These are phyloP conservation scores for Fusarium sp. DNA, from an alignment of 2,329 filamentous ascomycete genomes.

Conservation along the genomic window DNA sequence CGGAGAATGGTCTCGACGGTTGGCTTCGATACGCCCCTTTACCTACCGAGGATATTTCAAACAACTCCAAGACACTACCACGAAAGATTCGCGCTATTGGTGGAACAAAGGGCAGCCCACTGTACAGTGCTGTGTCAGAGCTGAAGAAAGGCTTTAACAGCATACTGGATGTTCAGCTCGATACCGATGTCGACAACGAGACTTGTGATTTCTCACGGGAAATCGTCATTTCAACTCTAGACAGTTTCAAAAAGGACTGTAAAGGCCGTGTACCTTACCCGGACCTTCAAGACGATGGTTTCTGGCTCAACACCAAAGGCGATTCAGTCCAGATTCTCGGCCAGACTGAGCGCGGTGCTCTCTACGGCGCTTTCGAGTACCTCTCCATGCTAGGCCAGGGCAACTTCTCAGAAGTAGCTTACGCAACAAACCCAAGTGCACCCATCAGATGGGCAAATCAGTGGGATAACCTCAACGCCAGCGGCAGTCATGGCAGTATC, in stretches of 20 bases:
- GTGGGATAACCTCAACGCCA: conserved; percentile 78
- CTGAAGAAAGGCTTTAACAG: conserved; percentile 70
- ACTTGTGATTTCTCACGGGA: conserved; percentile 24
- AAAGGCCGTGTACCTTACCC: conserved; percentile 3
- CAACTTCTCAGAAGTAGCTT: conserved; percentile 64
- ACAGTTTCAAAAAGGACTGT: conserved; percentile 29
- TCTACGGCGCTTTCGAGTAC: conserved; percentile 81
- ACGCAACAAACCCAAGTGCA: conserved; percentile 70
- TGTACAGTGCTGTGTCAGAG: conserved; percentile 73
- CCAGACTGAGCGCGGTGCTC: conserved; percentile 76
- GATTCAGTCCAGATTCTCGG: conserved; percentile 71
- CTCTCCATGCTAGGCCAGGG: conserved; percentile 74
- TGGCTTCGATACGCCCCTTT: conserved; percentile 76
- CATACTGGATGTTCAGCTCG: conserved; percentile 68
- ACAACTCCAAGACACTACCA: conserved; percentile 60
- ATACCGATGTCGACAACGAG: conserved; percentile 47
- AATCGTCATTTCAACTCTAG: conserved; percentile 29
- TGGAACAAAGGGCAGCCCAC: conserved; percentile 66
- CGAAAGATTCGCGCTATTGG: conserved; percentile 69
- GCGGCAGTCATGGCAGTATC: conserved; percentile 65
- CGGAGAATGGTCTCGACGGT: conserved; percentile 73
- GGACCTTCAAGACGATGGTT: conserved; percentile 71
- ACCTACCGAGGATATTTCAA: conserved; percentile 52
- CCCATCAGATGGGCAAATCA: conserved; percentile 80
- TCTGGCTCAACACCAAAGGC: conserved; percentile 68